Conservation (phyloP, 768 basidiomycete species). For the Auriscalpium orientale region DNA sequence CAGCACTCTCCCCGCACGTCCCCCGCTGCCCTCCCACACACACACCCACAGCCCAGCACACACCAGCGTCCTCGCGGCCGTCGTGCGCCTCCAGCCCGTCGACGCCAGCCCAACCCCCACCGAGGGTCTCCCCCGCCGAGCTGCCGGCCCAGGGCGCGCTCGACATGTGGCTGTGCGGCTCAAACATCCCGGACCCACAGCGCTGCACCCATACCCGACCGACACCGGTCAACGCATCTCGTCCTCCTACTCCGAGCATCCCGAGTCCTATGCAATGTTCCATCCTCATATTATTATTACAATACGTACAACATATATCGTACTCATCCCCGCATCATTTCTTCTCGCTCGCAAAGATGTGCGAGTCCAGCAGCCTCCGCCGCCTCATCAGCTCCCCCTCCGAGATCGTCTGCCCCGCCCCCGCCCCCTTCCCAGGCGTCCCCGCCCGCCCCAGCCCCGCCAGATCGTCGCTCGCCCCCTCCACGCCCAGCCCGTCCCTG, state of each 20-base stretch:
- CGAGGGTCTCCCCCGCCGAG: neutral
- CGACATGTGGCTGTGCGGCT: neutral
- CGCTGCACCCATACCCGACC: too few relatives aligned
- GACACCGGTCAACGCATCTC: too few relatives aligned
- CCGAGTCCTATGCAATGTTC: neutral
- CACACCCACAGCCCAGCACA: neutral
- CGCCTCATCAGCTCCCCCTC: slow-evolving; percentile 75
- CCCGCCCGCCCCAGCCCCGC: neutral
- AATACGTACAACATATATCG: neutral
- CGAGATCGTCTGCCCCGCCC: slow-evolving; percentile 61
- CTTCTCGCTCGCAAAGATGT: slow-evolving; percentile 39
- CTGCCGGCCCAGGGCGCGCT: neutral
- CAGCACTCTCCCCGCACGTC: neutral
- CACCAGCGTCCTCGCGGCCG: neutral
- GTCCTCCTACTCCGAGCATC: too few relatives aligned
- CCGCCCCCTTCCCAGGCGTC: slow-evolving; percentile 16
- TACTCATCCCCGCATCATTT: neutral
- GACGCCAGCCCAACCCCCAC: too few relatives aligned
- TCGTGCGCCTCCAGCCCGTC: too few relatives aligned
- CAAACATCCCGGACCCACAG: too few relatives aligned
- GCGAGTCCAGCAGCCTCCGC: slow-evolving; percentile 67
- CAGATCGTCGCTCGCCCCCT: slow-evolving; percentile 5
- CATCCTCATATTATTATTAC: neutral
- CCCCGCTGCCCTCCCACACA: neutral
- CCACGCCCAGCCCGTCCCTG: slow-evolving; percentile 6